A percentile compares a stretch with the other conserved stretches of the same genome.
phyloP scores from a whole-genome alignment of 768 basidiomycete genomes.

The Lyophyllum semitale region DNA sequence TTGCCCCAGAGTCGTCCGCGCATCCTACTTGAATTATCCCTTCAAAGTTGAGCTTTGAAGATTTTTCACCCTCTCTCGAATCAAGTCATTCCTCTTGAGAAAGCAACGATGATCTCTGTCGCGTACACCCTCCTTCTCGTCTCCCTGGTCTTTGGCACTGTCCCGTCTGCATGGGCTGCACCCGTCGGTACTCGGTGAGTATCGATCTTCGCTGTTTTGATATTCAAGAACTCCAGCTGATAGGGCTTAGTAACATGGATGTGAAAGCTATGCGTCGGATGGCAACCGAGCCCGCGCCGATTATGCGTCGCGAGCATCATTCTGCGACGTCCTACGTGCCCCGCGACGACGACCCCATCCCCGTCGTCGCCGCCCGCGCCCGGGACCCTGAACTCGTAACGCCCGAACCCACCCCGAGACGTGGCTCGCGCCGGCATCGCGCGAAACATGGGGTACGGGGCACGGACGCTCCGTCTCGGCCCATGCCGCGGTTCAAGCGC shows the following conservation, averaged over 20 bases:
- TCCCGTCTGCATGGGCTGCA: constrained; percentile 12
- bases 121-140: constrained; percentile 12
- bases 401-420: background rate
- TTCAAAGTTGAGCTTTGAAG: constrained; percentile 17
- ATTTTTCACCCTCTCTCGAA: constrained; percentile 5
- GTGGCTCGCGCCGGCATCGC: background rate
- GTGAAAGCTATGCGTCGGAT: constrained; percentile 13
- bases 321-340: constrained; percentile 6
- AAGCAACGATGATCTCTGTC: constrained; percentile 18
- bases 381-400: background rate
- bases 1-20: constrained; percentile 18
- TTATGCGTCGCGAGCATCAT: constrained; percentile 10
- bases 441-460: constrained; percentile 7
- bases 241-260: background rate
- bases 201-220: background rate
- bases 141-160: constrained; percentile 7
- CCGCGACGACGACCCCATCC: background rate
- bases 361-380: background rate
- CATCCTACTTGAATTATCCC: background rate
- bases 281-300: background rate
- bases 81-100: constrained; percentile 1
- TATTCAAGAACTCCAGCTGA: no score
- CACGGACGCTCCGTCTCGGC: background rate
- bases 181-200: constrained; percentile 15
- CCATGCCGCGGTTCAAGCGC: constrained; percentile 9